Conservation (phyloP, 2,329 filamentous ascomycete species). For the Calonectria montana region DNA sequence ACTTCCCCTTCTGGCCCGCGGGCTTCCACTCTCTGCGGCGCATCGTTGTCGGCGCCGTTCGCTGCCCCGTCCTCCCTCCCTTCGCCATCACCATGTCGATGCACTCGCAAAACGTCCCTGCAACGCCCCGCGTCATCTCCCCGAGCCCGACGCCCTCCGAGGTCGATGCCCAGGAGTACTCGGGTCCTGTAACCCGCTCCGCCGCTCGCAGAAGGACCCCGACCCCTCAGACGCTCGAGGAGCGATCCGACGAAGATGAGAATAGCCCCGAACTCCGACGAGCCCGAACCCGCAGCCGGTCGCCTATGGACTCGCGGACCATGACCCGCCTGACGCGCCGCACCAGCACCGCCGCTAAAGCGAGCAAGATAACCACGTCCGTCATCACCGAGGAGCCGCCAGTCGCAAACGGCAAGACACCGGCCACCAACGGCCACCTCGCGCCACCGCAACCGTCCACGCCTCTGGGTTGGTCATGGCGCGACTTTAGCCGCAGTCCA, state of each 20-base stretch:
- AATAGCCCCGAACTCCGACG: conserved; percentile 63
- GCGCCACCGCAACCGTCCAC: conserved; percentile 73
- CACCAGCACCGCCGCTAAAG: conserved; percentile 49
- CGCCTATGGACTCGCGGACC: conserved; percentile 67
- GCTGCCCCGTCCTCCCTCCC: conserved; percentile 67
- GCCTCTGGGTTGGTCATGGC: conserved; percentile 78
- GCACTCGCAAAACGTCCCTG: conserved; percentile 70
- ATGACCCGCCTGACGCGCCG: conserved; percentile 66
- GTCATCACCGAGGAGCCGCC: conserved; percentile 35
- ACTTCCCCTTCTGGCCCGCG: conserved; percentile 56
- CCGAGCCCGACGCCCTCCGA: conserved; percentile 77
- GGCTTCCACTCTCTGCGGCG: conserved; percentile 60
- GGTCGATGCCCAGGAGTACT: conserved; percentile 59
- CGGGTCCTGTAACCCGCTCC: conserved; percentile 82
- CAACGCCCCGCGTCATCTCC: conserved; percentile 88
- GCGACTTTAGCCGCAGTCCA: conserved; percentile 89
- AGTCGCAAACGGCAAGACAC: conserved; percentile 48
- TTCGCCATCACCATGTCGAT: conserved; percentile 67
- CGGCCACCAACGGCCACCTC: conserved; percentile 71
- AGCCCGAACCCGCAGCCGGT: conserved; percentile 78
- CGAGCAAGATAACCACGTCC: conserved; percentile 40
- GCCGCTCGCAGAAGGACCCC: conserved; percentile 68
- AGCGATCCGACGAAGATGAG: conserved; percentile 65
- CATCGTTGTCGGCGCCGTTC: conserved; percentile 67
- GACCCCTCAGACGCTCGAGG: conserved; percentile 70